Evolutionary conservation across 129 eudicot genomes (phyloP), one percentile per base, ranked within the genome.

Genomic region (Ambrosia trifida): DNA sequence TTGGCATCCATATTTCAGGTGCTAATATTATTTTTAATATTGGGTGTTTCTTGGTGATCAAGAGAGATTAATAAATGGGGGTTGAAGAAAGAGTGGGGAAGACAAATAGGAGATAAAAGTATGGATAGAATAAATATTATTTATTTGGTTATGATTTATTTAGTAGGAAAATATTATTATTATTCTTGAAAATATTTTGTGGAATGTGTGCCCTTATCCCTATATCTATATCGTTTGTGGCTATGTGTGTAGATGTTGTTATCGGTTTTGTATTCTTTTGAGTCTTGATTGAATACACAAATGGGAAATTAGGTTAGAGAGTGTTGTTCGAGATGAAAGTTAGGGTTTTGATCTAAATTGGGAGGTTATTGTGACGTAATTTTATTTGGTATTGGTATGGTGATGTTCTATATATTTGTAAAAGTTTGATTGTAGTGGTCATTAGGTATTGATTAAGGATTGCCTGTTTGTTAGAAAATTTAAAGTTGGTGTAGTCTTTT

Each of bases 121-220:
- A 28, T 17, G 78, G 45, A 76, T 36, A 66, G 24, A 63, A 53
- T 31, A 11, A 2, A 52, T n/a, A 54, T n/a, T n/a, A 54, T n/a
- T 50, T 47, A 74, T 67, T 73, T 79, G 70, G 83, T 73, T 69
- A 6, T 36, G 59, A 79, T 66, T 70, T 50, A 68, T 52, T 52
- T 41, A 66, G 18, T 58, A 0, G 50, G 4, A 72, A 11, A 62
- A 69, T 24, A 24, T 24, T 24, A 32, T 24, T 24, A 32, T 2
- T 46, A 57, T 20, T n/a, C 17, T 1, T 4, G 18, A 66, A 64
- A 60, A 53, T 49, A 50, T 16, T 77, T 69, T 80, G 75, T 85
- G 89, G 84, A 59, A 81, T 72, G 59, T 50, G 72, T 68, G 47
- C 68, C 77, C 84, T 85, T 85, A 85, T 85, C 89, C 89, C 75